These are phyloP conservation scores for Pythium sp. DNA, from an alignment of 352 stramenopile species.

Conservation along the genomic window DNA sequence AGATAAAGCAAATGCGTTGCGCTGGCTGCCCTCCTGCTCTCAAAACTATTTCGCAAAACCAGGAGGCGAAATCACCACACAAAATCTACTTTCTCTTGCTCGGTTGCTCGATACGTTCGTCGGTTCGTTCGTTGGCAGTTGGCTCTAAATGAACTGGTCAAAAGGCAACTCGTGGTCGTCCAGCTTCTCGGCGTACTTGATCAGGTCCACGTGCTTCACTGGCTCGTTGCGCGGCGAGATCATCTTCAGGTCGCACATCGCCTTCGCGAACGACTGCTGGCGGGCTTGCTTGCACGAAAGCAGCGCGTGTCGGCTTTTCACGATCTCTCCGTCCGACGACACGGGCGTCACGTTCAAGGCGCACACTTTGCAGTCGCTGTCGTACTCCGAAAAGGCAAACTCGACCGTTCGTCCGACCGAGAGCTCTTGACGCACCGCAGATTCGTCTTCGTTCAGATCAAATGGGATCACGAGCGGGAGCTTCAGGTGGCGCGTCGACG, in stretches of 20 bases:
- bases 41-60: background rate
- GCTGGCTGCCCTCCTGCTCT: background rate
- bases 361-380: conserved; percentile 27
- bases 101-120: background rate
- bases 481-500: conserved; percentile 28
- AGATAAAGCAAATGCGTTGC: background rate
- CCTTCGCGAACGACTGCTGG: conserved; percentile 67
- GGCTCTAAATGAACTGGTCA: conserved; percentile 57
- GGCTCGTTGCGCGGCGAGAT: conserved; percentile 76
- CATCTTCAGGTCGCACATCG: conserved; percentile 75
- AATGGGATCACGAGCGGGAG: conserved; percentile 74
- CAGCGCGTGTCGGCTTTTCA: conserved; percentile 66
- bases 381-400: conserved; percentile 46
- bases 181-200: conserved; percentile 83
- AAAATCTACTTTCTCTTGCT: conserved; percentile 1
- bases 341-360: conserved; percentile 65
- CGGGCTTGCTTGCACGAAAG: conserved; percentile 73
- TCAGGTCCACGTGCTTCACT: conserved; percentile 77
- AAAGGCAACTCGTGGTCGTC: conserved; percentile 59
- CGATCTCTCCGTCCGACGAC: conserved; percentile 54
- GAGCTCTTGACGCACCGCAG: conserved; percentile 42
- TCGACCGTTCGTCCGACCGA: conserved; percentile 66
- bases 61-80: background rate
- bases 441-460: conserved; percentile 45
- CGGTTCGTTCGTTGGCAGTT: background rate